Evolutionary conservation across 306 rosid species (phyloP).

Genomic region (Dryas octopetala): DNA sequence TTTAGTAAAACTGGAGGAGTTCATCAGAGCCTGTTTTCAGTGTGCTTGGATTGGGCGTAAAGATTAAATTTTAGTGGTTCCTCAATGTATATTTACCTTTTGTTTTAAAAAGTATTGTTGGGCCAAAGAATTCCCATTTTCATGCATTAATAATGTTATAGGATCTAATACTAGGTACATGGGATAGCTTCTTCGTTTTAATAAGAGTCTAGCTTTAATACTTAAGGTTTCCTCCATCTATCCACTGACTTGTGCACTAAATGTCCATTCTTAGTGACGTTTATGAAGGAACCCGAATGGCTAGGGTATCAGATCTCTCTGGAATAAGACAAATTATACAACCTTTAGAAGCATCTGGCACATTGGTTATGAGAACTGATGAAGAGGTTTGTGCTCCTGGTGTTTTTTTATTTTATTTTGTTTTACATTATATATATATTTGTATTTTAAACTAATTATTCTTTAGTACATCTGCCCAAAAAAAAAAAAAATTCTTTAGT

Average conservation of each 20-base stretch:
- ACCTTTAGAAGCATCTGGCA: slow-evolving; percentile 78
- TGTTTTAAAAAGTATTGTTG: neutral
- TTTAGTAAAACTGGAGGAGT: neutral
- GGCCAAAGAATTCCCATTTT: neutral
- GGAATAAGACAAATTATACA: slow-evolving; percentile 71
- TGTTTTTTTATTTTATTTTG: neutral
- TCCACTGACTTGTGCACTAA: slow-evolving; percentile 22
- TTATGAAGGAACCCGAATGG: slow-evolving; percentile 95
- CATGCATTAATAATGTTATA: neutral
- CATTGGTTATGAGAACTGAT: slow-evolving; percentile 75
- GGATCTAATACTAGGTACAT: neutral
- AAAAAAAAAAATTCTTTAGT: no score
- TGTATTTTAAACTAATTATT: neutral
- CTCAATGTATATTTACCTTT: neutral
- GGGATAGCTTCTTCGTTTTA: slow-evolving; percentile 7
- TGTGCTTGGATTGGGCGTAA: neutral
- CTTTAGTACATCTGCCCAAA: no score
- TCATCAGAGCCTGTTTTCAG: neutral
- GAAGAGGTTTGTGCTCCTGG: slow-evolving; percentile 57
- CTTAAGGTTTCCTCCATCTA: neutral
- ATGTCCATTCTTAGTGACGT: slow-evolving; percentile 60
- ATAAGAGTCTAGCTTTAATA: neutral
- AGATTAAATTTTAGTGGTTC: neutral
- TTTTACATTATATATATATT: neutral
- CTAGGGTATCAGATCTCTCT: slow-evolving; percentile 58